phyloP scores from a whole-genome alignment of 768 basidiomycete species.

The Rickenella mellea region DNA sequence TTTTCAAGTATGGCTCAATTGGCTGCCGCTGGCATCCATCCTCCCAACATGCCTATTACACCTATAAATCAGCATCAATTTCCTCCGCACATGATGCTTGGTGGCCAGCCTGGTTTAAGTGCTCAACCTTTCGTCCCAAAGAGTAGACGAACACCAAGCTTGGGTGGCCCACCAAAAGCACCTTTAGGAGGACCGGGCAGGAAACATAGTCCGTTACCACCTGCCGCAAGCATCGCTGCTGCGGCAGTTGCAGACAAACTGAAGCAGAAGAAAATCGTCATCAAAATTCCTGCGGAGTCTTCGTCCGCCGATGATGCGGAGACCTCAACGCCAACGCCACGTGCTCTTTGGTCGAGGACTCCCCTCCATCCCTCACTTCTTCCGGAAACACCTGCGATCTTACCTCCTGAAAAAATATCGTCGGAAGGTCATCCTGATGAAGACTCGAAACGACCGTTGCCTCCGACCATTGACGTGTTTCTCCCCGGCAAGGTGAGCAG shows the following conservation, averaged over 20 bases:
- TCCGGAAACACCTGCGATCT: slow-evolving; percentile 17
- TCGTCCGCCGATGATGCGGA: slow-evolving; percentile 14
- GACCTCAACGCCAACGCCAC: slow-evolving; percentile 26
- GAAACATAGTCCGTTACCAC: slow-evolving; percentile 57
- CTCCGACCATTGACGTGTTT: slow-evolving; percentile 68
- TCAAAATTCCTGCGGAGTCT: slow-evolving; percentile 71
- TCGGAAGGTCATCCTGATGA: slow-evolving; percentile 60
- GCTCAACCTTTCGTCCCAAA: slow-evolving; percentile 47
- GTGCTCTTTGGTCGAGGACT: slow-evolving; percentile 52
- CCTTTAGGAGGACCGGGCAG: slow-evolving; percentile 70
- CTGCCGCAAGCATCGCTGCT: slow-evolving; percentile 20
- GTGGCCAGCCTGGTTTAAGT: slow-evolving; percentile 22
- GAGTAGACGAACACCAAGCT: slow-evolving; percentile 52
- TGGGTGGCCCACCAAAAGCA: slow-evolving; percentile 86
- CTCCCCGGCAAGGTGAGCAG: slow-evolving; percentile 78
- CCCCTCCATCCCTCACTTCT: slow-evolving; percentile 34
- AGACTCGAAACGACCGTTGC: slow-evolving; percentile 44
- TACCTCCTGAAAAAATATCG: slow-evolving; percentile 29
- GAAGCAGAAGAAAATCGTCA: slow-evolving; percentile 57
- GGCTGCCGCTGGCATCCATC: slow-evolving; percentile 48
- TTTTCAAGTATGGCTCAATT: slow-evolving; percentile 56
- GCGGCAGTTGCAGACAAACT: slow-evolving; percentile 11
- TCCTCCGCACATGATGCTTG: slow-evolving; percentile 37
- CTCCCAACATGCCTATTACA: slow-evolving; percentile 49
- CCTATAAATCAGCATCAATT: slow-evolving; percentile 53